phyloP scores from a whole-genome alignment of 1,139 yeast genomes.

The Pichia sp. region DNA sequence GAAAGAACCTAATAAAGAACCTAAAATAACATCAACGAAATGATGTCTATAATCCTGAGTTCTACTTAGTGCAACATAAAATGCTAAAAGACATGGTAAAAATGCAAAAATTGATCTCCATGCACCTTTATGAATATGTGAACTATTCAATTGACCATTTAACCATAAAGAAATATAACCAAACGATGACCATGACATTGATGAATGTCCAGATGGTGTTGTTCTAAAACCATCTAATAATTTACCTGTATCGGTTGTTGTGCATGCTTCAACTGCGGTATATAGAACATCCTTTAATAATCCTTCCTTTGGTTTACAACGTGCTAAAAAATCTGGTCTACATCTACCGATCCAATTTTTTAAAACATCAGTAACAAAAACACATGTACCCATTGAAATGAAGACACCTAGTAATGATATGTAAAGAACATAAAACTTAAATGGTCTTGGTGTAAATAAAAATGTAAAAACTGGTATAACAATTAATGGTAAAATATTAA shows the following conservation, averaged over 20 bases:
- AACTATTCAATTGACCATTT: conserved; percentile 44
- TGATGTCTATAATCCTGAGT: conserved; percentile 77
- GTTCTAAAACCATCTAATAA: conserved; percentile 68
- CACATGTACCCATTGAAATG: conserved; percentile 46
- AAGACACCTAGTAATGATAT: conserved; percentile 47
- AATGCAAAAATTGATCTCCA: conserved; percentile 32
- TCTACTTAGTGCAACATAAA: conserved; percentile 52
- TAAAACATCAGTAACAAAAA: conserved; percentile 55
- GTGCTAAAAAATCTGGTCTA: conserved; percentile 68
- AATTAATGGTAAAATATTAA: conserved; percentile 37
- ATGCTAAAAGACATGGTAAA: conserved; percentile 37
- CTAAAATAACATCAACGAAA: conserved; percentile 58
- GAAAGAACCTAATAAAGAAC: conserved; percentile 44
- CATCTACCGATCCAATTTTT: conserved; percentile 77
- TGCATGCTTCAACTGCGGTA: conserved; percentile 49
- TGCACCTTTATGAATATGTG: conserved; percentile 32
- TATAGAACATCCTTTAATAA: conserved; percentile 36
- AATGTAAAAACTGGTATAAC: conserved; percentile 33
- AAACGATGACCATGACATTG: conserved; percentile 61
- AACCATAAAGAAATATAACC: conserved; percentile 61
- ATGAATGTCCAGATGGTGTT: conserved; percentile 79
- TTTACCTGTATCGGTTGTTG: conserved; percentile 30
- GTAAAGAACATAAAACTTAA: conserved; percentile 40
- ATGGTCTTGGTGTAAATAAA: conserved; percentile 31
- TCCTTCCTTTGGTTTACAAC: conserved; percentile 50